These are phyloP conservation scores for Aureobasidium sp. DNA, from an alignment of 2,329 filamentous ascomycete species.

Conservation along the genomic window DNA sequence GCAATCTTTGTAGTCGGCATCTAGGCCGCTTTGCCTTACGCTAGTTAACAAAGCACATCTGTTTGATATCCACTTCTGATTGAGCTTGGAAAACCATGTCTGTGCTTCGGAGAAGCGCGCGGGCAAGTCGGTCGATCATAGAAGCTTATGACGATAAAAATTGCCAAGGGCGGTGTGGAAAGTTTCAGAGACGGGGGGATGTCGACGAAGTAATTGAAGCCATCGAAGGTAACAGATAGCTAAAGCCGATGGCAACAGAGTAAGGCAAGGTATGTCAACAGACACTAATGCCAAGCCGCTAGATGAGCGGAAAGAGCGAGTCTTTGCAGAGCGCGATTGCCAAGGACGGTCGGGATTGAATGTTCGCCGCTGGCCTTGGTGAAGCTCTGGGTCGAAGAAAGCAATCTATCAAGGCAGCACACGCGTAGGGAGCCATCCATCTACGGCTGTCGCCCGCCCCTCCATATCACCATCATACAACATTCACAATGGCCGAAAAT, in stretches of 20 bases:
- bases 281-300: too few relatives aligned
- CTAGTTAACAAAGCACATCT: not conserved
- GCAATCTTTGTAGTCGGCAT: not conserved
- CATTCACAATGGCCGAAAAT: constrained; percentile 23
- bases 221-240: too few relatives aligned
- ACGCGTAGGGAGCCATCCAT: constrained; percentile 9
- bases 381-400: constrained; percentile 1
- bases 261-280: too few relatives aligned
- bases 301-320: too few relatives aligned
- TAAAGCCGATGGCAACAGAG: too few relatives aligned
- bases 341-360: not conserved
- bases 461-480: not conserved
- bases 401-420: constrained; percentile 9
- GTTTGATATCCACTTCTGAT: not conserved
- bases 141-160: not conserved
- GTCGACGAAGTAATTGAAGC: too few relatives aligned
- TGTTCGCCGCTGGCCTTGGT: constrained; percentile 3
- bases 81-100: not conserved
- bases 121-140: not conserved
- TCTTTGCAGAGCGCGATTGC: not conserved
- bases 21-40: not conserved
- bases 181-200: too few relatives aligned
- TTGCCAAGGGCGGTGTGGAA: not conserved
- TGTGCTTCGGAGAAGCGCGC: not conserved
- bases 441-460: constrained; percentile 12